These are phyloP conservation scores for Phytophthora sp. DNA, from an alignment of 352 stramenopile genomes.

Conservation along the genomic window DNA sequence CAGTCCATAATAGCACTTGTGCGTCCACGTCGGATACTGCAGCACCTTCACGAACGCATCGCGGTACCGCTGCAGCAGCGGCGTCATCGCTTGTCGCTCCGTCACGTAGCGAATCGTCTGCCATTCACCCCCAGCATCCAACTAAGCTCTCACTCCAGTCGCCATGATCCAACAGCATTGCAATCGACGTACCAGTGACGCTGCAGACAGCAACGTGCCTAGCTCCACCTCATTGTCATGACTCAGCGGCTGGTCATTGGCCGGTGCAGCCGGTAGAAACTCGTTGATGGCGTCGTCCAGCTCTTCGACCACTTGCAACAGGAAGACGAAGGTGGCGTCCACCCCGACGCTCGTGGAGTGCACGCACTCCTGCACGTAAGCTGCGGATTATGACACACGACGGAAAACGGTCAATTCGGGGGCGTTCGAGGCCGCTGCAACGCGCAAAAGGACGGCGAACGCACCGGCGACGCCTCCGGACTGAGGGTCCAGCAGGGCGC, in stretches of 20 bases:
- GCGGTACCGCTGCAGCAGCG: conserved; percentile 57
- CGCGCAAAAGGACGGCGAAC: not conserved
- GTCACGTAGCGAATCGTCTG: conserved; percentile 83
- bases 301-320: conserved; percentile 70
- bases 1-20: conserved; percentile 29
- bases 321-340: conserved; percentile 64
- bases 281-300: conserved; percentile 58
- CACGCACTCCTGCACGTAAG: conserved; percentile 75
- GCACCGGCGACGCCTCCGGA: conserved; percentile 37
- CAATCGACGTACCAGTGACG: conserved; percentile 47
- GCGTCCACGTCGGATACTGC: conserved; percentile 52
- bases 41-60: conserved; percentile 59
- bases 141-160: too few species aligned
- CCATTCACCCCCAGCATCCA: not conserved
- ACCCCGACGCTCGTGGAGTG: conserved; percentile 70
- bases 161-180: too few species aligned
- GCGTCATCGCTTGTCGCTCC: conserved; percentile 63
- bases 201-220: conserved; percentile 68
- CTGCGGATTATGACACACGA: conserved; percentile 26
- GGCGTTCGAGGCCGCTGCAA: not conserved
- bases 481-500: conserved; percentile 30
- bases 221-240: conserved; percentile 74
- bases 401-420: not conserved
- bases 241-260: conserved; percentile 32
- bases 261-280: conserved; percentile 31